Evolutionary conservation across 2,329 filamentous ascomycete genomes (phyloP), one percentile per base, ranked within the genome.

Genomic region (Pseudogymnoascus sp.): DNA sequence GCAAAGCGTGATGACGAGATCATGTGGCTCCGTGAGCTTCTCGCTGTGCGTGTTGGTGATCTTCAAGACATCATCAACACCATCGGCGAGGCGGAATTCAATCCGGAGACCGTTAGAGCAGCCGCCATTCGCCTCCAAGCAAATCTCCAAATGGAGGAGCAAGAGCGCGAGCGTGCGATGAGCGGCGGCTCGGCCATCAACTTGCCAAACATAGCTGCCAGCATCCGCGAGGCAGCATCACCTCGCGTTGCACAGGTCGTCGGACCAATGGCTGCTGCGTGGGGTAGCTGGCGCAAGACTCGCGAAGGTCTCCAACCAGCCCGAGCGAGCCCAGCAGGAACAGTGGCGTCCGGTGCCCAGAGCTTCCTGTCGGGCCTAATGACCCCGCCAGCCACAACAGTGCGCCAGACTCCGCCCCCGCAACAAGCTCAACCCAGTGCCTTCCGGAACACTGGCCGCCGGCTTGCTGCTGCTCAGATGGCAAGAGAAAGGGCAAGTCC

Each of bases 141-240:
- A 13, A 97, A 96, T 71, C 81, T 99, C 37, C 91, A 97, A 74
- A 99, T 99, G 95, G 93, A 99, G 75, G 90, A 96, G 73, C 91
- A 96, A 74, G 93, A 97, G 76, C 90, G 91, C 61, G 93, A 97
- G 75, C 85, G 95, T 65, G 88, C 91, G 0, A 83, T 90, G 77
- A 87, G 88, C 62, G 87, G 87, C 59, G 84, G 84, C 13, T 88
- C 86, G 7, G 79, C 84, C 29, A 81, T 88, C 65, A 84, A 81
- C 62, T 80, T 95, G 68, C 89, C 90, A 4, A 90, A 89, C 42
- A 83, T 96, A 44, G 88, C 91, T 1, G 88, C 88, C 56, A 84
- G 90, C 33, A 87, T 93, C 56, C 86, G 85, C 67, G 88, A 91
- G 23, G 59, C 59, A 11, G 86, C 88, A 4, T 89, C 91, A 1